Conservation (phyloP, 2,329 filamentous ascomycete genomes). For the Fusarium brevicatenulatum region DNA sequence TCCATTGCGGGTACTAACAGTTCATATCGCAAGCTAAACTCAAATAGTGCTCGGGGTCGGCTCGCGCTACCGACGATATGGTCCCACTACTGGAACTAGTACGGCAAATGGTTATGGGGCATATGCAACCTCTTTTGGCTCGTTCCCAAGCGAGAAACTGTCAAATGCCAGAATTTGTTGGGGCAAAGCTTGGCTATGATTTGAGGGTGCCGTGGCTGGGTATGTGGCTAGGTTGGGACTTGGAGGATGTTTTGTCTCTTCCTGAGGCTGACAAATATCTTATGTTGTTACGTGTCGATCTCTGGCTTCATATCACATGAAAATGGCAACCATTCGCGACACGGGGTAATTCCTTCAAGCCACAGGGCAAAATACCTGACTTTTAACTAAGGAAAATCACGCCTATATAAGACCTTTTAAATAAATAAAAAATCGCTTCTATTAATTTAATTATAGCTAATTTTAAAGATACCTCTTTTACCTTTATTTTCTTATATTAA, state of each 20-base stretch:
- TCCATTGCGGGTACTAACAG: background rate
- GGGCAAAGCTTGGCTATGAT: background rate
- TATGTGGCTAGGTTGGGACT: background rate
- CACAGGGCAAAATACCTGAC: no score
- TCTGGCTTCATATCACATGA: background rate
- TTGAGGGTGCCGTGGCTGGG: background rate
- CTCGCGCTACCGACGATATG: background rate
- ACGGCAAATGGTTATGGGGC: background rate
- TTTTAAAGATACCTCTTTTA: no score
- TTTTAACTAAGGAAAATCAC: no score
- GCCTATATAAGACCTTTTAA: no score
- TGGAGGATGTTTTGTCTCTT: background rate
- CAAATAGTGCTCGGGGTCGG: background rate
- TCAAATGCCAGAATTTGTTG: background rate
- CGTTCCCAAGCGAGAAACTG: background rate
- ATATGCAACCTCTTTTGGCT: background rate
- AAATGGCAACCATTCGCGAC: no score
- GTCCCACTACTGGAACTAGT: background rate
- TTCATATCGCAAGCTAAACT: conserved; percentile 7
- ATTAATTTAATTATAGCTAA: no score
- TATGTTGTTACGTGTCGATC: no score
- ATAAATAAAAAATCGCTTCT: no score
- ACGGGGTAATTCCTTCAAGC: no score
- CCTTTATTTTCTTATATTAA: no score
- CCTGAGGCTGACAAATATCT: background rate